These are phyloP conservation scores for Leptodontidium sp. DNA, from an alignment of 2,329 filamentous ascomycete genomes.

Conservation along the genomic window DNA sequence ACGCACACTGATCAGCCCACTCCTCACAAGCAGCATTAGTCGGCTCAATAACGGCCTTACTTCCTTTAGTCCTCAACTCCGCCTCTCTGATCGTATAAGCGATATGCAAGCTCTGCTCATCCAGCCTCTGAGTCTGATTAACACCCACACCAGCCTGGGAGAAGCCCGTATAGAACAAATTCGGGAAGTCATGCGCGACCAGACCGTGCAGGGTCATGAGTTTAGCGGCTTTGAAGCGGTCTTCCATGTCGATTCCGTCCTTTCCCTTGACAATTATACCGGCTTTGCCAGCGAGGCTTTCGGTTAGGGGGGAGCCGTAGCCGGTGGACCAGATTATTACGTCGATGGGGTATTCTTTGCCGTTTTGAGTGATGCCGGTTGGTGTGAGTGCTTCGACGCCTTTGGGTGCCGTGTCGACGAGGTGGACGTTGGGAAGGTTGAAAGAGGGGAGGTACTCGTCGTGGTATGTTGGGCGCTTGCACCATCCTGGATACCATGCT, in stretches of 20 bases:
- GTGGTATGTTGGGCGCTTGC: constrained; percentile 70
- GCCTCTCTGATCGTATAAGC: constrained; percentile 54
- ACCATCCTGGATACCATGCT: constrained; percentile 68
- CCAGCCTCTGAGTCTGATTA: constrained; percentile 51
- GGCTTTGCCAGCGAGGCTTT: constrained; percentile 45
- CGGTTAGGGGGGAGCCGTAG: constrained; percentile 18
- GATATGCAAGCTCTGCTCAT: constrained; percentile 51
- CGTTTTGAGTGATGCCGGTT: constrained; percentile 57
- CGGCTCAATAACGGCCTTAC: constrained; percentile 52
- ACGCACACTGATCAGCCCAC: constrained; percentile 54
- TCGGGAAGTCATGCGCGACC: constrained; percentile 59
- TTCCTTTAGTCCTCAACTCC: constrained; percentile 33
- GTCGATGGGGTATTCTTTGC: constrained; percentile 57
- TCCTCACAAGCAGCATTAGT: constrained; percentile 55
- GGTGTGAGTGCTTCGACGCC: constrained; percentile 57
- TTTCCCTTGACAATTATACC: constrained; percentile 54
- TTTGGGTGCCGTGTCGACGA: constrained; percentile 66
- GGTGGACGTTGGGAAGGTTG: constrained; percentile 64
- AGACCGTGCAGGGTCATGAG: constrained; percentile 61
- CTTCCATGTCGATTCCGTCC: constrained; percentile 52
- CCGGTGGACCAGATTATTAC: constrained; percentile 57
- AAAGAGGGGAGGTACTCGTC: constrained; percentile 66
- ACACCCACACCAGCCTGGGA: constrained; percentile 52
- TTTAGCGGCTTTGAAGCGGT: constrained; percentile 54
- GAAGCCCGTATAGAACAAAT: constrained; percentile 58